These are phyloP conservation scores for Fusarium verrucosum DNA, from an alignment of 2,329 filamentous ascomycete species.

Conservation along the genomic window DNA sequence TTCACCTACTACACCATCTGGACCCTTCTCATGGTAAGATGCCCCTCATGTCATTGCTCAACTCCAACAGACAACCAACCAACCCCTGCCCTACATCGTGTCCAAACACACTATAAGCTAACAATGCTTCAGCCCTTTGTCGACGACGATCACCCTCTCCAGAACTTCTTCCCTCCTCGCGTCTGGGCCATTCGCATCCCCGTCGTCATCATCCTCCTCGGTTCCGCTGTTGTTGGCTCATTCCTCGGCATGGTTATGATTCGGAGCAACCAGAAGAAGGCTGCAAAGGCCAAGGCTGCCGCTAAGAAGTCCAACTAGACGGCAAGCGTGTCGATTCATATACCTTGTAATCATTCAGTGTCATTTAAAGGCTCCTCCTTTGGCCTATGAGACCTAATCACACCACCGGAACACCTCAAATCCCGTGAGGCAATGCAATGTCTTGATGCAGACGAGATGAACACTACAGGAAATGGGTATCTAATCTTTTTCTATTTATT, in stretches of 20 bases:
- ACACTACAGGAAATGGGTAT: slow-evolving; percentile 45
- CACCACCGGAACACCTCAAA: slow-evolving; percentile 12
- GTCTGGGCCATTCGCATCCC: slow-evolving; percentile 99
- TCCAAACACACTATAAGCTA: slow-evolving; percentile 9
- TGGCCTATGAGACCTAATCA: slow-evolving; percentile 29
- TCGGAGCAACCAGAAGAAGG: slow-evolving; percentile 97
- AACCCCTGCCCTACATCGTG: not conserved
- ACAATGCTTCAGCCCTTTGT: slow-evolving; percentile 81
- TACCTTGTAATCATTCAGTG: slow-evolving; percentile 37
- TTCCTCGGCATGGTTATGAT: slow-evolving; percentile 99
- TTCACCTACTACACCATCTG: slow-evolving; percentile 94
- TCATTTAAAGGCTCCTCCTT: slow-evolving; percentile 23
- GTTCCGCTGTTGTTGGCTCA: slow-evolving; percentile 91
- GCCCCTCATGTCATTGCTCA: slow-evolving; percentile 13
- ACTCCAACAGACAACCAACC: not conserved
- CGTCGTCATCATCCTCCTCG: slow-evolving; percentile 93
- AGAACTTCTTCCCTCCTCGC: slow-evolving; percentile 94
- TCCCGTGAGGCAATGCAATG: slow-evolving; percentile 8
- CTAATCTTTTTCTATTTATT: slow-evolving; percentile 51
- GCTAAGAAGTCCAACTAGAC: slow-evolving; percentile 84
- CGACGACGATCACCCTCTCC: slow-evolving; percentile 90
- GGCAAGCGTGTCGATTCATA: slow-evolving; percentile 15
- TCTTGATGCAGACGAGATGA: slow-evolving; percentile 19
- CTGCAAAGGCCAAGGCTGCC: slow-evolving; percentile 87
- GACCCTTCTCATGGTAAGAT: slow-evolving; percentile 91